These are phyloP conservation scores for Termitomyces sp. DNA, from an alignment of 768 basidiomycete genomes.

Conservation along the genomic window DNA sequence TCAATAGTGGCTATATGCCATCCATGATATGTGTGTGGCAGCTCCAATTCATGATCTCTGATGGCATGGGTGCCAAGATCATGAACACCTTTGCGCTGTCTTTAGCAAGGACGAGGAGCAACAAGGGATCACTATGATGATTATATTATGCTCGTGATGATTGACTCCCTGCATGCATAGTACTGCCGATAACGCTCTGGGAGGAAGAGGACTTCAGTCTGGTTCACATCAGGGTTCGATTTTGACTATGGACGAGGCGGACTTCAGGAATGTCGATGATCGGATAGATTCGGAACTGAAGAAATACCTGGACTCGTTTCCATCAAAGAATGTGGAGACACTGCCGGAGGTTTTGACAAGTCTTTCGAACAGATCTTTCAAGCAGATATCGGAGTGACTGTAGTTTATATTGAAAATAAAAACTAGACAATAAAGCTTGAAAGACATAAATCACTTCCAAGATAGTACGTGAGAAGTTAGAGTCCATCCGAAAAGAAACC, in stretches of 20 bases:
- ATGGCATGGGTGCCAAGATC: conserved; percentile 98
- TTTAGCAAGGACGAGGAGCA: conserved; percentile 86
- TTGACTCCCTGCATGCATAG: conserved; percentile 87
- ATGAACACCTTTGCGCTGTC: conserved; percentile 75
- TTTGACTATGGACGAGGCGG: conserved; percentile 63
- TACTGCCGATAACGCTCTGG: conserved; percentile 8
- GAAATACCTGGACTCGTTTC: conserved; percentile 93
- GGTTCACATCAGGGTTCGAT: too few species aligned
- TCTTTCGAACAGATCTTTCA: conserved; percentile 91
- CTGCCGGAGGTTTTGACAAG: conserved; percentile 86
- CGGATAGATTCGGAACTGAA: conserved; percentile 83
- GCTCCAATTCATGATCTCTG: too few species aligned
- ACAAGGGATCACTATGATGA: conserved; percentile 69
- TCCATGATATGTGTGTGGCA: too few species aligned
- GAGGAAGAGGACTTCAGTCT: conserved; percentile 9
- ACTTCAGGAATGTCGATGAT: conserved; percentile 29
- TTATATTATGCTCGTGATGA: conserved; percentile 83
- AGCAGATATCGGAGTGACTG: conserved; percentile 60
- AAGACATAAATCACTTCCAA: not conserved
- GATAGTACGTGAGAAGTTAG: not conserved
- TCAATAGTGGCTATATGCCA: too few species aligned
- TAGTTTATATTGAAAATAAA: too few species aligned
- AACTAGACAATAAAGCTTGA: not conserved
- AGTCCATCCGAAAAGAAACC: not conserved
- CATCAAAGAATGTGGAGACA: conserved; percentile 83